A percentile compares a stretch with the other conserved stretches of the same genome.
phyloP scores from a whole-genome alignment of 2,329 filamentous ascomycete species.

The Arthrocladium fulminans region DNA sequence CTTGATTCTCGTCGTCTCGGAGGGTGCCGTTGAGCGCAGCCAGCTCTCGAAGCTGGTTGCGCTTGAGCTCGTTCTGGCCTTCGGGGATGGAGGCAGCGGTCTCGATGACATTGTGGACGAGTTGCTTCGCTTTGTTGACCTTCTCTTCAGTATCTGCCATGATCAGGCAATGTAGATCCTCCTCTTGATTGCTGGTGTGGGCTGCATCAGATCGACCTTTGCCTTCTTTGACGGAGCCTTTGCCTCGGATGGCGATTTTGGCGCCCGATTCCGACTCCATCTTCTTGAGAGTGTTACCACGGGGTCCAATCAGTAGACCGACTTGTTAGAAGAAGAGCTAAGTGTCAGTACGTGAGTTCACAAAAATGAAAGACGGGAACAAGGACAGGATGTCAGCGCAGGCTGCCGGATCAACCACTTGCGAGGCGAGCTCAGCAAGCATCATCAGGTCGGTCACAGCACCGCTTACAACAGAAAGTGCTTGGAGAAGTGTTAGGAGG shows the following conservation, averaged over 20 bases:
- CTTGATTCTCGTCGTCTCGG: conserved; percentile 97
- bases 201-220: conserved; percentile 98
- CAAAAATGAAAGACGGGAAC: conserved; percentile 23
- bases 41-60: conserved; percentile 94
- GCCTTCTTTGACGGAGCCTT: conserved; percentile 98
- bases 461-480: conserved; percentile 36
- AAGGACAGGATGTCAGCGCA: conserved; percentile 32
- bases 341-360: conserved; percentile 66
- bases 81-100: conserved; percentile 97
- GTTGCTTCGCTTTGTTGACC: conserved; percentile 96
- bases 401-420: conserved; percentile 16
- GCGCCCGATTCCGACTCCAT: conserved; percentile 97
- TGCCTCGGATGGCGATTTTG: conserved; percentile 98
- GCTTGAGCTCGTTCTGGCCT: conserved; percentile 97
- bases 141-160: conserved; percentile 99
- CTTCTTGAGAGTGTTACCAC: conserved; percentile 99
- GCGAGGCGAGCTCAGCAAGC: conserved; percentile 19
- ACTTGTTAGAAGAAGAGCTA: conserved; percentile 84
- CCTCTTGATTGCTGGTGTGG: conserved; percentile 99
- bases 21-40: conserved; percentile 97
- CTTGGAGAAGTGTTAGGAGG: conserved; percentile 74
- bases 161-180: conserved; percentile 96
- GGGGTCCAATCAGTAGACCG: conserved; percentile 98
- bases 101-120: conserved; percentile 98
- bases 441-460: conserved; percentile 34